Evolutionary conservation across 768 basidiomycete genomes (phyloP), one percentile per base, ranked within the genome.

Genomic region (Leccinum subtestaceum): DNA sequence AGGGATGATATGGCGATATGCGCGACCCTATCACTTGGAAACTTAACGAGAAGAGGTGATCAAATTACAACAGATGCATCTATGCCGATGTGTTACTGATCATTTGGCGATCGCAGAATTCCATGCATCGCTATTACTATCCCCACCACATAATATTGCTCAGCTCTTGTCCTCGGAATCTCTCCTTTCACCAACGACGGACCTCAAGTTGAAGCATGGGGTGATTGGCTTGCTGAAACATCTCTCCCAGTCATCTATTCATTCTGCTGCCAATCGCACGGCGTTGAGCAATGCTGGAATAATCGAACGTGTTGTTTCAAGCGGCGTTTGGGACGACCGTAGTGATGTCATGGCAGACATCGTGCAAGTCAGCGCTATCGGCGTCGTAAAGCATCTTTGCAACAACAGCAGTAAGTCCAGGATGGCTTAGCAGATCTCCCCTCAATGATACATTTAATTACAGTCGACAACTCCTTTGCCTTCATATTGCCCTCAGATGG

Each of bases 151-250:
- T 54, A 81, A 83, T 40, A 77, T 96, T 13, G 85, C 85, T 15
- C 77, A 81, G 8, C 67, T 88, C 13, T 74, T 92, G 49, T 77
- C 81, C 8, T 88, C 88, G 5, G 71, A 72, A 17, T 73, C 76
- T 56, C 72, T 87, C n/a, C 78, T 92, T 43, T 78, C 79, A 11
- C 75, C 79, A 15, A 69, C 74, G 40, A 79, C 81, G 9, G 89
- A 93, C 67, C 79, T 92, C 69, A 91, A 94, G 71, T 78, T 95
- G 60, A 93, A 95, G 71, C 95, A 98, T 66, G 93, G 91, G 15
- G 84, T 91, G 57, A 78, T 96, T 25, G 93, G 93, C 27, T 76
- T 98, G 38, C 78, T 98, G 45, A 91, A 93, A 70, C 91, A 98
- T 69, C 78, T 99, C 2, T 85, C 93, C 2, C 88, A 89, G 68